Conservation (phyloP, 2,329 filamentous ascomycete species). For the Balansia obtecta region DNA sequence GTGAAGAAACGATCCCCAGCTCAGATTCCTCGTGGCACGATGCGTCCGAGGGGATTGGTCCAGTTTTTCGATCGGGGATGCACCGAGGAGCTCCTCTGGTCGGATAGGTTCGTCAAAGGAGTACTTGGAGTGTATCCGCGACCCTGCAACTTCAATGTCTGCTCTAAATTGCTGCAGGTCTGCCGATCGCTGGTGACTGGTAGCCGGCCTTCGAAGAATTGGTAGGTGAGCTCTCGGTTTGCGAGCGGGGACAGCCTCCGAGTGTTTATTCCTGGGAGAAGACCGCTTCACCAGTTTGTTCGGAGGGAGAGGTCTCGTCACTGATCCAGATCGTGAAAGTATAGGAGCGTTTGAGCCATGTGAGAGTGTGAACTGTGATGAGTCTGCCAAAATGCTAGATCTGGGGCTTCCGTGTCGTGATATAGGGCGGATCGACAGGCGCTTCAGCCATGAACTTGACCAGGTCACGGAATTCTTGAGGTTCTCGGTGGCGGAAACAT, state of each 20-base stretch:
- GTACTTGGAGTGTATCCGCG: conserved; percentile 16
- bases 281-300: conserved; percentile 72
- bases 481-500: conserved; percentile 26
- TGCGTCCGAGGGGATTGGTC: conserved; percentile 6
- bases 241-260: conserved; percentile 30
- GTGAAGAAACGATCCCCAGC: conserved; percentile 49
- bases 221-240: conserved; percentile 49
- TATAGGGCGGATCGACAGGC: conserved; percentile 52
- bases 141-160: conserved; percentile 15
- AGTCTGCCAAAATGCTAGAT: conserved; percentile 53
- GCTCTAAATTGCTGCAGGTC: conserved; percentile 47
- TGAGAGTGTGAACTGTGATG: conserved; percentile 52
- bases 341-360: conserved; percentile 57
- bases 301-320: conserved; percentile 37
- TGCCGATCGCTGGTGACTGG: conserved; percentile 65
- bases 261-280: conserved; percentile 34
- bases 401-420: conserved; percentile 52
- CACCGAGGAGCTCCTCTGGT: conserved; percentile 17
- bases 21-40: conserved; percentile 5
- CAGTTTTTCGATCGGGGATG: conserved; percentile 13
- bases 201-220: conserved; percentile 59
- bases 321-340: conserved; percentile 26
- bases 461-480: conserved; percentile 47
- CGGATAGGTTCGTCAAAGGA: conserved; percentile 23
- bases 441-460: conserved; percentile 58